A percentile compares a stretch with the other conserved stretches of the same genome.
These are phyloP conservation scores for Emericellopsis cladophorae DNA, from an alignment of 2,329 filamentous ascomycete genomes.

Conservation along the genomic window DNA sequence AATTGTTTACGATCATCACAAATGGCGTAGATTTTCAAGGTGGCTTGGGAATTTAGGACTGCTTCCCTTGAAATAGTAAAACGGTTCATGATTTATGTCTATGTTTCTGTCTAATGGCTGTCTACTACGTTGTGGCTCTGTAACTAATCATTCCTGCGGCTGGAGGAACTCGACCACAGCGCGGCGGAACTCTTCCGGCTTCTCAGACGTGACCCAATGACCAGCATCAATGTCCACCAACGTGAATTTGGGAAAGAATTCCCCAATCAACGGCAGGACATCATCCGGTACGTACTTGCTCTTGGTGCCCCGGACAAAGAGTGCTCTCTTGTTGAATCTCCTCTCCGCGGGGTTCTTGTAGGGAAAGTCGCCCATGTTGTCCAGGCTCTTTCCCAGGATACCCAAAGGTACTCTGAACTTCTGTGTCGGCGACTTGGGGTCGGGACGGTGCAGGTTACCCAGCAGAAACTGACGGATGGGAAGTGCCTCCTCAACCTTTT, in stretches of 20 bases:
- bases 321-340: conserved; percentile 62
- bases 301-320: conserved; percentile 68
- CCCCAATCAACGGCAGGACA: conserved; percentile 62
- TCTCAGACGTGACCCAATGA: conserved; percentile 86
- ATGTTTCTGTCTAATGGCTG: not conserved
- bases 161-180: conserved; percentile 50
- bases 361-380: conserved; percentile 78
- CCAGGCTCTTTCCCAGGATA: conserved; percentile 53
- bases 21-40: conserved; percentile 30
- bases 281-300: conserved; percentile 76
- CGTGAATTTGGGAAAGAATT: conserved; percentile 70
- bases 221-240: conserved; percentile 65
- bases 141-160: conserved; percentile 27
- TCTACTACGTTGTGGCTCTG: not conserved
- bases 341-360: conserved; percentile 58
- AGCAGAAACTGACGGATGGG: conserved; percentile 84
- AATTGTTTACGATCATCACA: conserved; percentile 28
- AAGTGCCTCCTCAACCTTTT: conserved; percentile 60
- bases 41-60: conserved; percentile 25
- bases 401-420: conserved; percentile 72
- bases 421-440: conserved; percentile 28
- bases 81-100: conserved; percentile 10
- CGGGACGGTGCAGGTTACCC: conserved; percentile 60
- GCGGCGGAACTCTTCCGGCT: conserved; percentile 55
- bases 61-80: conserved; percentile 24